Base-by-base conservation (phyloP, 441 rosid genomes). In the Euphorbia celastroides region DNA sequence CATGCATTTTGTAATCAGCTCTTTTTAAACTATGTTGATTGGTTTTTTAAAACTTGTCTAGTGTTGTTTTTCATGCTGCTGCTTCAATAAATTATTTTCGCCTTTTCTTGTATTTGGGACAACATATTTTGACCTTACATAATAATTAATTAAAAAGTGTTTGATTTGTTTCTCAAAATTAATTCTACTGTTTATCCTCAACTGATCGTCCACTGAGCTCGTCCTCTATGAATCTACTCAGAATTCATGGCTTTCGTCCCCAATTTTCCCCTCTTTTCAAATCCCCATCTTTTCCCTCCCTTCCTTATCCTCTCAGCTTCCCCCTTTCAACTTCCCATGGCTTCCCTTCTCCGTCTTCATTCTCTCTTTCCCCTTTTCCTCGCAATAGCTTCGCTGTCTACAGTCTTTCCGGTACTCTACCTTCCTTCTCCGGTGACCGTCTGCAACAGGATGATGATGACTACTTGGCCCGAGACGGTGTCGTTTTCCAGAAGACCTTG, bases 401-500 rank as follows among this genome's bases (percentile, higher is more conserved):
- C 9, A 67, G 75, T 38, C 20, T 73, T 71, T 76, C 89, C 27
- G 77, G 64, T 14, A 8, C 66, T 61, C 64, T 68, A 70, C 62
- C 82, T 22, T 69, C 80, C 13, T 38, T 79, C 57, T 34, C 56
- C 20, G 69, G 65, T 31, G 32, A 68, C 46, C 57, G 3, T 2
- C 75, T 68, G 44, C 74, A 65, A 46, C 51, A 67, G 26, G 80
- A 25, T 41, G 68, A 66, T 23, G 60, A 0, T 20, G 22, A 34
- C 17, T 78, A 80, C 81, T 71, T 83, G 68, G 89, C 88, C 0
- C 63, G 63, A 5, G 77, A 83, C 56, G 82, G 88, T 55, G 75
- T 28, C 28, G 88, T 90, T 67, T 88, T 82, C 68, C 83, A 62
- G 78, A 81, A 79, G n/a, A 92, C 96, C 31, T 78, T 88, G 56